Conservation (phyloP, 116 monocot species). For the Posidonia oceanica region DNA sequence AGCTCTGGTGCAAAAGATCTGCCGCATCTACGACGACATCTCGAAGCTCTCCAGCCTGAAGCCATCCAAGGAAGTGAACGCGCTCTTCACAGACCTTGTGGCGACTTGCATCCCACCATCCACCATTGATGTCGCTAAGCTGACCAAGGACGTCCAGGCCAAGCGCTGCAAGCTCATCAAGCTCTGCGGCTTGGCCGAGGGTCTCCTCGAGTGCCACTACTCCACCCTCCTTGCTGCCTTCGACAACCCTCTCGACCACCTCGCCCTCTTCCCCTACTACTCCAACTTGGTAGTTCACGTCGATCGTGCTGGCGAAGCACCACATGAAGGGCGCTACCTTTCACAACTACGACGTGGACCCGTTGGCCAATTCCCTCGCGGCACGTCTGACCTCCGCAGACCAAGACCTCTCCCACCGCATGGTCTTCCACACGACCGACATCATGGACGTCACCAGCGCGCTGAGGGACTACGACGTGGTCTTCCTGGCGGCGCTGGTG, state of each 20-base stretch:
- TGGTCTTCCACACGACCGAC: conserved; percentile 28
- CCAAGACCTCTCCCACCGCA: conserved; percentile 13
- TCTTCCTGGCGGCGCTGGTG: conserved; percentile 81
- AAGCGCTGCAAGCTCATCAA: conserved; percentile 25
- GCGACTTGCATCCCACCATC: conserved; percentile 40
- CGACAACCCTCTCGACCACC: conserved; percentile 21
- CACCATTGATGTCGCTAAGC: conserved; percentile 25
- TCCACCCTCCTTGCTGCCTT: conserved; percentile 15
- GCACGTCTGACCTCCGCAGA: conserved; percentile 16
- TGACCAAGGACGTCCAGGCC: conserved; percentile 6
- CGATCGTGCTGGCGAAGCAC: conserved; percentile 32
- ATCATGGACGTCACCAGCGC: conserved; percentile 21
- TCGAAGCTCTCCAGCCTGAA: conserved; percentile 26
- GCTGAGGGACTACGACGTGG: conserved; percentile 40
- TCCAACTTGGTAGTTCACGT: conserved; percentile 37
- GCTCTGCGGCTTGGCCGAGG: conserved; percentile 33
- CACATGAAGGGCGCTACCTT: conserved; percentile 20
- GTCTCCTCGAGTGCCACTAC: conserved; percentile 39
- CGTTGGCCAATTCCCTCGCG: conserved; percentile 23
- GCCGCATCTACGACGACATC: conserved; percentile 16
- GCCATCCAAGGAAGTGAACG: conserved; percentile 25
- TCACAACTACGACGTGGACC: conserved; percentile 49
- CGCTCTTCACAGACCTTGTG: conserved; percentile 44
- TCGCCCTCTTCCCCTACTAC: conserved; percentile 38
- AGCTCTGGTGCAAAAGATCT: conserved; percentile 23